phyloP scores from a whole-genome alignment of 1,284 basidiomycete species.

The Chiua sp. region DNA sequence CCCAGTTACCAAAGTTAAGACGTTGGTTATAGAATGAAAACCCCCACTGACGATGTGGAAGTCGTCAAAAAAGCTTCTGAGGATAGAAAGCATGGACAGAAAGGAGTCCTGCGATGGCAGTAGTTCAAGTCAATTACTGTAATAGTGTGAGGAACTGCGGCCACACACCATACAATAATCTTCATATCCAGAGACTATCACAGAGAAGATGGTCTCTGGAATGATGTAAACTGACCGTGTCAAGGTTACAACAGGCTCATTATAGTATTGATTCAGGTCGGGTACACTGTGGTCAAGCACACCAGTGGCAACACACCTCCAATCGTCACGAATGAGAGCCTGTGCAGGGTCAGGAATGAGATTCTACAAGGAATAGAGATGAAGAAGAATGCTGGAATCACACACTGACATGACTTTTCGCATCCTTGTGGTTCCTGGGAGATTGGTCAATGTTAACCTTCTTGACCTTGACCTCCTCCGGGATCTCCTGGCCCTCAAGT shows the following conservation, averaged over 20 bases:
- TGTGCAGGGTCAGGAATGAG: neutral
- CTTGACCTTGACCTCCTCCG: no score
- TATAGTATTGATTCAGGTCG: no score
- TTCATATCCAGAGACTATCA: neutral
- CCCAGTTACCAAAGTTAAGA: neutral
- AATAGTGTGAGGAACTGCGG: neutral
- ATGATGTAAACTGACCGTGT: conserved; percentile 3
- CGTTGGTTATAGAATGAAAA: conserved; percentile 12
- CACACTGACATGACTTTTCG: neutral
- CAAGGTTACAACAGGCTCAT: neutral
- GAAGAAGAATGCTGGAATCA: neutral
- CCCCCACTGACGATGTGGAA: conserved; percentile 1
- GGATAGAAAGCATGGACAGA: neutral
- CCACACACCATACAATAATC: neutral
- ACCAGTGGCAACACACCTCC: conserved; percentile 1
- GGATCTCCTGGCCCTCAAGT: no score
- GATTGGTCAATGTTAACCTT: neutral
- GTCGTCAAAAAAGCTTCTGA: conserved; percentile 1
- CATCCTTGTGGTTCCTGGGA: neutral
- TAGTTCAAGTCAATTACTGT: neutral
- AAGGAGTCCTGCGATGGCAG: conserved; percentile 4
- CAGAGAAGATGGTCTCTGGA: neutral
- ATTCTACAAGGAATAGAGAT: neutral
- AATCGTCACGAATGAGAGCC: conserved; percentile 2
- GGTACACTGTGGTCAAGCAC: neutral